These are phyloP conservation scores for Solanum hybrid DNA, from an alignment of 305 asterid genomes.

Conservation along the genomic window DNA sequence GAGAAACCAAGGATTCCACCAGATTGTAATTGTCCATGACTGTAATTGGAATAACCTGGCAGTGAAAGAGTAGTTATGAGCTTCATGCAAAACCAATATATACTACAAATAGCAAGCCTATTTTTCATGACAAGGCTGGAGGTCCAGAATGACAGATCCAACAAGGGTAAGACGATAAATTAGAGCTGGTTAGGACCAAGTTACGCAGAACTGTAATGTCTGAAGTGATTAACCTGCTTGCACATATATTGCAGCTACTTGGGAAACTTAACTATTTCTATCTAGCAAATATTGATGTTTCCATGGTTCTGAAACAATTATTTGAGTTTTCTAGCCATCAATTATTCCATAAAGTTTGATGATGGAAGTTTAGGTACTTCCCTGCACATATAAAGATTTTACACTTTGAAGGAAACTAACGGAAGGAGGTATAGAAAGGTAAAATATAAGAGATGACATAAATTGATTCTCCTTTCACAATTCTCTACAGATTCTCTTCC, in stretches of 20 bases:
- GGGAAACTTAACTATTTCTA: neutral
- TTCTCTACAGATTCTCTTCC: neutral
- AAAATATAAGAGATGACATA: neutral
- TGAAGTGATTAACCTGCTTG: neutral
- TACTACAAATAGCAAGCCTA: neutral
- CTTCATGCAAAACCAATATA: neutral
- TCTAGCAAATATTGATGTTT: neutral
- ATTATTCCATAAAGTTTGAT: neutral
- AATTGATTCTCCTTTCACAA: neutral
- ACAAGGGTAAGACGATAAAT: neutral
- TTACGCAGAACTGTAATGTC: neutral
- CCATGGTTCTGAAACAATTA: neutral
- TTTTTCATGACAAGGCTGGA: neutral
- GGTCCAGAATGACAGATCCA: neutral
- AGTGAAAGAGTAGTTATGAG: conserved; percentile 16
- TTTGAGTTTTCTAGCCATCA: neutral
- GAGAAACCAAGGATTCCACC: conserved; percentile 78
- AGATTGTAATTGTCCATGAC: conserved; percentile 56
- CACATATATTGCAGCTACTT: neutral
- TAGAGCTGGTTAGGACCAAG: neutral
- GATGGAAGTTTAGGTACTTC: neutral
- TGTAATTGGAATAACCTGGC: conserved; percentile 51
- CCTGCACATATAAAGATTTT: neutral
- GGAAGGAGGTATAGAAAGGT: neutral
- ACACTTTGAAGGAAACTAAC: neutral